phyloP scores from a whole-genome alignment of 2,329 filamentous ascomycete genomes.

The Ceratocystis colombiana region DNA sequence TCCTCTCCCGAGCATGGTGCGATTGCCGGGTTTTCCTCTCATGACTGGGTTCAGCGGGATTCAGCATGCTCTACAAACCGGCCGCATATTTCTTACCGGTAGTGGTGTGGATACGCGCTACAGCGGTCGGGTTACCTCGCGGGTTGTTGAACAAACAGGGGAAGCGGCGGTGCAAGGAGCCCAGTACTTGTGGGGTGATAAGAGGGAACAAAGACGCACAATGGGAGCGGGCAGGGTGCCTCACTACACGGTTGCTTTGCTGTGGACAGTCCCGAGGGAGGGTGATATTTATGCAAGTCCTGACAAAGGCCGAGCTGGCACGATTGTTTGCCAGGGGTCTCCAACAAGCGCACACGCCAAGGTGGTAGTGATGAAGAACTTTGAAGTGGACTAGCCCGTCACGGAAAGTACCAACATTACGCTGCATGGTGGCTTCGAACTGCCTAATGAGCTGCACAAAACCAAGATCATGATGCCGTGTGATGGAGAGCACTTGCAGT shows the following conservation, averaged over 20 bases:
- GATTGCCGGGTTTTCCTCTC: neutral
- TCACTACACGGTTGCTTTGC: constrained; percentile 13
- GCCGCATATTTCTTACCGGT: constrained; percentile 16
- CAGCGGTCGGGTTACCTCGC: neutral
- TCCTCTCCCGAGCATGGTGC: constrained; percentile 3
- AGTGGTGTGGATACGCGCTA: constrained; percentile 3
- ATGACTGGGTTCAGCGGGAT: constrained; percentile 18
- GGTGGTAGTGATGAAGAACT: constrained; percentile 22
- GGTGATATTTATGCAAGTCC: constrained; percentile 15
- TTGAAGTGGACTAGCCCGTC: constrained; percentile 21
- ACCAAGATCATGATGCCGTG: constrained; percentile 16
- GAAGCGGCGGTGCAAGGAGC: constrained; percentile 19
- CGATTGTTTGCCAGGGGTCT: constrained; percentile 17
- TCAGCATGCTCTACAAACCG: constrained; percentile 9
- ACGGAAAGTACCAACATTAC: constrained; percentile 22
- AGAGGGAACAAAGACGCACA: constrained; percentile 12
- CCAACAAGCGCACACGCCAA: neutral
- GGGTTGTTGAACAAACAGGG: constrained; percentile 7
- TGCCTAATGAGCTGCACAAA: constrained; percentile 16
- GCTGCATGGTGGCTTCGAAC: constrained; percentile 19
- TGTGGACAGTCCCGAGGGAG: constrained; percentile 19
- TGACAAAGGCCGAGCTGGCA: constrained; percentile 3
- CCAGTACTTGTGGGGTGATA: constrained; percentile 20
- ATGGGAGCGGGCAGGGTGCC: neutral
- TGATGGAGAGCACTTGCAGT: constrained; percentile 6